Base-by-base conservation (phyloP, 768 basidiomycete genomes). In the Amanita thiersii region DNA sequence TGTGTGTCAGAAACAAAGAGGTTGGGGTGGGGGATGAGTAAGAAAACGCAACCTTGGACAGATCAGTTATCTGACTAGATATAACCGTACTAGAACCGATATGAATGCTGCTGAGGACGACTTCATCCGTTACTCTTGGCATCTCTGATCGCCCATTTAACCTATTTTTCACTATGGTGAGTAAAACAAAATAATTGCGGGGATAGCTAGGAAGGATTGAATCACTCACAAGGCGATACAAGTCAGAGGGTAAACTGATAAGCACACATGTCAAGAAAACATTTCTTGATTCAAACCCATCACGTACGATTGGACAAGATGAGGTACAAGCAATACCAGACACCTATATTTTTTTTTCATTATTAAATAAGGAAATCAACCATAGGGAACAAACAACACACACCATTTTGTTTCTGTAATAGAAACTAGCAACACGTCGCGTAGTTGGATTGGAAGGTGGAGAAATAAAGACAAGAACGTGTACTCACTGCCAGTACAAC, bases 141-240 rank as follows among this genome's bases (percentile, higher is more conserved):
- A 28, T 28, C 26, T 28, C n/a, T 7, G 26, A 28, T 10, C 37
- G 38, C 29, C 38, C 38, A 17, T 39, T 39, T 26, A 39, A 24
- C 29, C 38, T 39, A 25, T n/a, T n/a, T n/a, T n/a, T n/a, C n/a
- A n/a, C n/a, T n/a, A n/a, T n/a, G n/a, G n/a, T n/a, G n/a, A n/a
- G 24, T n/a, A 26, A 3, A 10, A 3, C 19, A 24, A 39, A 25
- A 18, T 39, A n/a, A n/a, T 15, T 24, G 23, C 14, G 3, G 2
- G 20, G 3, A 6, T 14, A 29, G 12, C n/a, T 28, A 3, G 18
- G 18, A 14, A 6, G 17, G 12, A 7, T 24, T 17, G 14, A 25
- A 26, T 26, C 18, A 15, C 38, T 39, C 17, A 39, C 38, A 39
- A 28, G 25, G 38, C 38, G 11, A 39, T 17, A 14, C 38, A 39